A percentile compares a stretch with the other conserved stretches of the same genome.
Conservation (phyloP, 495 filamentous ascomycete species). For the Neurospora sp. region DNA sequence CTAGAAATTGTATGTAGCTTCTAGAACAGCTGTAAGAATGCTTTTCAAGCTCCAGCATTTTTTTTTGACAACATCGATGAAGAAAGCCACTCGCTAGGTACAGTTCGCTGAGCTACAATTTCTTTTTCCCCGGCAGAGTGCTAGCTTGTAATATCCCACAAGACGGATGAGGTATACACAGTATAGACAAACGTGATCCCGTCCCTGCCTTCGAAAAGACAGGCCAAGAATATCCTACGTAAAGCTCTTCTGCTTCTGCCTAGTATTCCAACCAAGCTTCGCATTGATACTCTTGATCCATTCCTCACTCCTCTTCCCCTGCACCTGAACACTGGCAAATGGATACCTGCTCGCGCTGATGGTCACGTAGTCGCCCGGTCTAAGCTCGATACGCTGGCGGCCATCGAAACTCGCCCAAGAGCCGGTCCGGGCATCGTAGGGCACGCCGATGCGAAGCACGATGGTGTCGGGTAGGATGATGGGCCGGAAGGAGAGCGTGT, state of each 20-base stretch:
- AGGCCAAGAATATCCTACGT: constrained; percentile 31
- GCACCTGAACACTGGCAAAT: constrained; percentile 78
- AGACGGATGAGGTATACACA: neutral
- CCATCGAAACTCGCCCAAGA: constrained; percentile 98
- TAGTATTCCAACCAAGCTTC: constrained; percentile 88
- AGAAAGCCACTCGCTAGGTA: neutral
- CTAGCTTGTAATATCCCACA: neutral
- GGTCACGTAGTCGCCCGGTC: constrained; percentile 89
- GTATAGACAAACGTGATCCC: neutral
- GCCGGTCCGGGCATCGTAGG: constrained; percentile 77
- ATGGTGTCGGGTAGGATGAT: constrained; percentile 94
- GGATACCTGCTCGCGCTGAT: constrained; percentile 87
- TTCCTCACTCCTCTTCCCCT: constrained; percentile 66
- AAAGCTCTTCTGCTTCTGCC: constrained; percentile 61
- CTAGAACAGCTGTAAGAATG: neutral
- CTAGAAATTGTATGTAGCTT: neutral
- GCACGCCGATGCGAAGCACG: constrained; percentile 81
- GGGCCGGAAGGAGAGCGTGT: constrained; percentile 90
- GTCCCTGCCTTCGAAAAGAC: neutral
- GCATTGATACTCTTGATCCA: constrained; percentile 89
- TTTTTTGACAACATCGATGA: neutral
- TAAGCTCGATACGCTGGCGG: constrained; percentile 74
- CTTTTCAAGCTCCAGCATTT: neutral
- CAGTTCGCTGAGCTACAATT: neutral
- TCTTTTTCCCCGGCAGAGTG: neutral